phyloP scores from a whole-genome alignment of 768 basidiomycete species.

The Mycena amicta region DNA sequence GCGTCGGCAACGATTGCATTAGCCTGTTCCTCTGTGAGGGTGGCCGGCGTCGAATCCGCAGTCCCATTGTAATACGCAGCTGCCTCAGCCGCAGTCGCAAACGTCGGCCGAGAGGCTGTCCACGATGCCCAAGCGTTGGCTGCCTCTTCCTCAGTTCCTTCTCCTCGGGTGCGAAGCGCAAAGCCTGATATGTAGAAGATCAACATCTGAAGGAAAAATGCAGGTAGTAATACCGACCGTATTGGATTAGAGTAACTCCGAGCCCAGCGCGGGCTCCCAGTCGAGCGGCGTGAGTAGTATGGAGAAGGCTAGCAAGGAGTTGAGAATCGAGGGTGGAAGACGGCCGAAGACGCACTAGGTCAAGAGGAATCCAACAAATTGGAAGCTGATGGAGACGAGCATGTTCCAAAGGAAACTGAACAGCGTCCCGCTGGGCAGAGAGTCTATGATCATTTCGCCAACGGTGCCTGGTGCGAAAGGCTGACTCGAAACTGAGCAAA shows the following conservation, averaged over 20 bases:
- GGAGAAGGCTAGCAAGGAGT: slow-evolving; percentile 55
- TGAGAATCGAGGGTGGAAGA: background rate
- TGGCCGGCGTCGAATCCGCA: slow-evolving; percentile 14
- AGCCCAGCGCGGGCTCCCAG: slow-evolving; percentile 92
- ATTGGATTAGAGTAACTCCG: slow-evolving; percentile 95
- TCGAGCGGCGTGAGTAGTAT: slow-evolving; percentile 91
- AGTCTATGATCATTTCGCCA: slow-evolving; percentile 89
- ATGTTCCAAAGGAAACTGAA: slow-evolving; percentile 93
- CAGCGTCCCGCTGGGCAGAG: slow-evolving; percentile 77
- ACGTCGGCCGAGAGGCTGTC: slow-evolving; percentile 39
- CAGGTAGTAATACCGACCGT: too few relatives aligned
- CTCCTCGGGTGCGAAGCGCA: slow-evolving; percentile 58
- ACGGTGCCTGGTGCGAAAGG: slow-evolving; percentile 65
- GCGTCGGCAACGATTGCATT: slow-evolving; percentile 54
- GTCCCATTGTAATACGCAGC: slow-evolving; percentile 43
- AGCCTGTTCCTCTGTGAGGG: slow-evolving; percentile 41
- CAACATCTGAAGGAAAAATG: too few relatives aligned
- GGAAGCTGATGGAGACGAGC: slow-evolving; percentile 94
- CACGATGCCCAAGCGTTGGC: slow-evolving; percentile 35
- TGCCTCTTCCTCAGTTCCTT: slow-evolving; percentile 32
- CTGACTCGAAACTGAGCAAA: slow-evolving; percentile 1
- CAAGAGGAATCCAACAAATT: slow-evolving; percentile 90
- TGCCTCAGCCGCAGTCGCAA: slow-evolving; percentile 47
- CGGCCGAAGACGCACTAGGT: slow-evolving; percentile 77
- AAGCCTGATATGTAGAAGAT: too few relatives aligned